These are phyloP conservation scores for Beauveria asiatica DNA, from an alignment of 2,329 filamentous ascomycete species.

Conservation along the genomic window DNA sequence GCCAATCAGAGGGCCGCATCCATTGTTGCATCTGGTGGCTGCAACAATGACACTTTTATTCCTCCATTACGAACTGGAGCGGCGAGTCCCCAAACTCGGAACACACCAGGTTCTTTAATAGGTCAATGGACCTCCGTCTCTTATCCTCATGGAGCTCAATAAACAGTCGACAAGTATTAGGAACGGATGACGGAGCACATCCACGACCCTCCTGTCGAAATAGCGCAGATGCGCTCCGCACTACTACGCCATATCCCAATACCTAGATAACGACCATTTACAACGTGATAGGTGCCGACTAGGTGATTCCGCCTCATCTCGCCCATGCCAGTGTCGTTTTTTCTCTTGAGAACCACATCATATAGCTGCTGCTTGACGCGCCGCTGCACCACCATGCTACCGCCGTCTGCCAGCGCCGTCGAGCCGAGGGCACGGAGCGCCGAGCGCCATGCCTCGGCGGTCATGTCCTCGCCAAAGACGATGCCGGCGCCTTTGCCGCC, in stretches of 20 bases:
- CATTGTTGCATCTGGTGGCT: too few relatives aligned
- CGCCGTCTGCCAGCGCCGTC: background rate
- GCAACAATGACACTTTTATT: too few relatives aligned
- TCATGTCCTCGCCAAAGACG: constrained; percentile 30
- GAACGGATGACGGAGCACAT: constrained; percentile 23
- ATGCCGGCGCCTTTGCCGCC: constrained; percentile 32
- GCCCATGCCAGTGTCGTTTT: background rate
- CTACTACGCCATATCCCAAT: constrained; percentile 25
- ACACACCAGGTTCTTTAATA: too few relatives aligned
- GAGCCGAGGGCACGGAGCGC: constrained; percentile 15
- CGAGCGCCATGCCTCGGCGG: background rate
- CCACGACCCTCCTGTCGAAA: constrained; percentile 25
- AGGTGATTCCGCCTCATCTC: constrained; percentile 21
- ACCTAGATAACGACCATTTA: constrained; percentile 21
- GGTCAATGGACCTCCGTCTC: too few relatives aligned
- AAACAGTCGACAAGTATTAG: background rate
- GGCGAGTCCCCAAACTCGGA: too few relatives aligned
- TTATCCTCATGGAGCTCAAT: too few relatives aligned
- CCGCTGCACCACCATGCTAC: constrained; percentile 21
- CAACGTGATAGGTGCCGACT: constrained; percentile 26
- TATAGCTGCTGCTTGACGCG: constrained; percentile 24
- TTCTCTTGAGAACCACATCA: constrained; percentile 21
- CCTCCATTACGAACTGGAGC: too few relatives aligned
- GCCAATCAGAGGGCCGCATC: too few relatives aligned
- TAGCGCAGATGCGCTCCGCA: constrained; percentile 23